A percentile compares a stretch with the other conserved stretches of the same genome.
Conservation (phyloP, 2,329 filamentous ascomycete genomes). For the Teratosphaeria epicoccoides region DNA sequence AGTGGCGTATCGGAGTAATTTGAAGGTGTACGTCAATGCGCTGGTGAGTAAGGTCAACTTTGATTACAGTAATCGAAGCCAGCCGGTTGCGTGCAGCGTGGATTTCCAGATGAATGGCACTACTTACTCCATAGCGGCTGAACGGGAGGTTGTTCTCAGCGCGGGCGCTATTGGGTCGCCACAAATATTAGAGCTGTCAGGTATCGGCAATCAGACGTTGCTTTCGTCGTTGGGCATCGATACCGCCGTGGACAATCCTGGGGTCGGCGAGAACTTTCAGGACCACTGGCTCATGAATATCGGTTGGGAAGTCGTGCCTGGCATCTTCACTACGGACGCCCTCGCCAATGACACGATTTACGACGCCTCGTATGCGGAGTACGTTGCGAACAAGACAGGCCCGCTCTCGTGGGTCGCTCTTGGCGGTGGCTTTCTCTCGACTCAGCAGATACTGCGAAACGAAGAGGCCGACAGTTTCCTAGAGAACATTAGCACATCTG, state of each 20-base stretch:
- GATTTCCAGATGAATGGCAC: constrained; percentile 16
- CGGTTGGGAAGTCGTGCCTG: constrained; percentile 4
- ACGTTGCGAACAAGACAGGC: constrained; percentile 9
- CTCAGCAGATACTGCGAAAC: constrained; percentile 5
- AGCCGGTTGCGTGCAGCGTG: constrained; percentile 12
- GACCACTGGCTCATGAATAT: constrained; percentile 12
- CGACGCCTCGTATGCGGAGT: constrained; percentile 7
- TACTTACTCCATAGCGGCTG: constrained; percentile 9
- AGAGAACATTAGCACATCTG: not conserved
- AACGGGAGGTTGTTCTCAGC: constrained; percentile 44
- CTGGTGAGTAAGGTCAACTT: constrained; percentile 19
- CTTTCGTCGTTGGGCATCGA: constrained; percentile 9
- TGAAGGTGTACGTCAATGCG: constrained; percentile 24
- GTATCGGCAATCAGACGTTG: constrained; percentile 21
- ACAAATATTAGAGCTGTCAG: constrained; percentile 32
- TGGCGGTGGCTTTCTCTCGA: constrained; percentile 21
- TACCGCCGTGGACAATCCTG: constrained; percentile 9
- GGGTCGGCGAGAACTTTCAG: constrained; percentile 18
- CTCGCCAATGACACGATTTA: constrained; percentile 7
- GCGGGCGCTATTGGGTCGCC: constrained; percentile 27
- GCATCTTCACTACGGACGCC: constrained; percentile 4
- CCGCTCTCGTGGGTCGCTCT: constrained; percentile 11
- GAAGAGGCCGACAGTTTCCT: not conserved
- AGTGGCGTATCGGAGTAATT: constrained; percentile 18
- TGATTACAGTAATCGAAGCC: constrained; percentile 7